Conservation (phyloP, 2,329 filamentous ascomycete genomes). For the Gremmenia infestans region DNA sequence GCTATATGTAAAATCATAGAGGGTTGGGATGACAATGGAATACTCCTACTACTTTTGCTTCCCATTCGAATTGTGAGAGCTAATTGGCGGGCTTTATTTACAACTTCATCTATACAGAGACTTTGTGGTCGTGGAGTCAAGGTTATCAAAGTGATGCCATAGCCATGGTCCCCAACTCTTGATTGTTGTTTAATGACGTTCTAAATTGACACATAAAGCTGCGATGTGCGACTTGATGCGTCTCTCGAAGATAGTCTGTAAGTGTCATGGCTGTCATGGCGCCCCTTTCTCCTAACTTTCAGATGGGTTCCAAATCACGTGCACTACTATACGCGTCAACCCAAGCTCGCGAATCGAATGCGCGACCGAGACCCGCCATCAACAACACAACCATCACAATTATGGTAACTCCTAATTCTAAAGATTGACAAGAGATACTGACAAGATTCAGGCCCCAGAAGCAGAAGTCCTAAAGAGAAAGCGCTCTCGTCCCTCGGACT, state of each 20-base stretch:
- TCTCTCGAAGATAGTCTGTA: no score
- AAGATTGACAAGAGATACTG: background rate
- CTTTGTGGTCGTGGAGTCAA: no score
- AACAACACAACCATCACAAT: slow-evolving; percentile 3
- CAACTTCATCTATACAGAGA: no score
- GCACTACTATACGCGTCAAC: background rate
- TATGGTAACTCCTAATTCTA: slow-evolving; percentile 1
- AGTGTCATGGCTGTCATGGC: no score
- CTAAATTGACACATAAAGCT: no score
- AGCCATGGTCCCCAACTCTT: no score
- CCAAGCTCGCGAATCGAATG: background rate
- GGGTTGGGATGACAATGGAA: background rate
- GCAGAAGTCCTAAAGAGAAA: slow-evolving; percentile 21
- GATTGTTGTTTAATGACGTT: no score
- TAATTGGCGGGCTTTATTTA: no score
- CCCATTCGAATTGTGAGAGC: no score
- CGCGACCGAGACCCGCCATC: background rate
- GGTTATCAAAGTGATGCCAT: no score
- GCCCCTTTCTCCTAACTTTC: no score
- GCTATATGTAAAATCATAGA: background rate
- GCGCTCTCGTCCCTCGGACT: slow-evolving; percentile 25
- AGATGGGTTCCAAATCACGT: background rate
- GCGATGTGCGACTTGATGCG: no score
- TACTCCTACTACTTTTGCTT: background rate
- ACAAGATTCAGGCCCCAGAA: slow-evolving; percentile 18